These are phyloP conservation scores for Neonectria coccinea DNA, from an alignment of 2,329 filamentous ascomycete species.

Conservation along the genomic window DNA sequence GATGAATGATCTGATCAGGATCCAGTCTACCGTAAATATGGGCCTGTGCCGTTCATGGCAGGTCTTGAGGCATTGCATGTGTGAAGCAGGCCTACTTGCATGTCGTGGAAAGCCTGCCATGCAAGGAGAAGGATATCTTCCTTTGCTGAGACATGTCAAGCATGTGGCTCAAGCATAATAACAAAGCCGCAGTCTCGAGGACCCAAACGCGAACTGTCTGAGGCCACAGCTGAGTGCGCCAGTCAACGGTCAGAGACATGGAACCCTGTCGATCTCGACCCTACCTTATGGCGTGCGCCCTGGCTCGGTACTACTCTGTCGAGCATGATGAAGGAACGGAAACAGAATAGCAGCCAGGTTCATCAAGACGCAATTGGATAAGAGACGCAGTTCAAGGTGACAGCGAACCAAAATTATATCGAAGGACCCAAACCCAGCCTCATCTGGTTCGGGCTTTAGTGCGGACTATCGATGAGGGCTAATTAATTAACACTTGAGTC, in stretches of 20 bases:
- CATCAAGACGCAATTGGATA: background rate
- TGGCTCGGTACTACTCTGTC: background rate
- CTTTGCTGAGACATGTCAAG: background rate
- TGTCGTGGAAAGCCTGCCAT: background rate
- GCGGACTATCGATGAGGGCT: background rate
- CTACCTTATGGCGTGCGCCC: background rate
- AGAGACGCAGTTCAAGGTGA: background rate
- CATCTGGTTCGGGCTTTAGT: background rate
- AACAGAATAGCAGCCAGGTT: background rate
- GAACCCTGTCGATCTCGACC: constrained; percentile 5
- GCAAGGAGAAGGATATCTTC: background rate
- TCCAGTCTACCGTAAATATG: background rate
- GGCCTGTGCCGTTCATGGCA: background rate
- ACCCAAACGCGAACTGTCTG: constrained; percentile 1
- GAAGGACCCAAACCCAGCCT: background rate
- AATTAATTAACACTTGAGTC: background rate
- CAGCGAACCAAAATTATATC: background rate
- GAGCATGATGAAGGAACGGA: background rate
- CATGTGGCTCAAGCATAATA: background rate
- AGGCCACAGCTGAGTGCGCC: constrained; percentile 1
- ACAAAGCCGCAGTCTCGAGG: background rate
- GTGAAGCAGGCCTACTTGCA: too few relatives aligned
- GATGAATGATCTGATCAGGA: constrained; percentile 18
- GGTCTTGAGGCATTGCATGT: background rate
- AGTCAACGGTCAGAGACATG: background rate